phyloP scores from a whole-genome alignment of 164 flowering plant species.

The Euptelea pleiosperma region DNA sequence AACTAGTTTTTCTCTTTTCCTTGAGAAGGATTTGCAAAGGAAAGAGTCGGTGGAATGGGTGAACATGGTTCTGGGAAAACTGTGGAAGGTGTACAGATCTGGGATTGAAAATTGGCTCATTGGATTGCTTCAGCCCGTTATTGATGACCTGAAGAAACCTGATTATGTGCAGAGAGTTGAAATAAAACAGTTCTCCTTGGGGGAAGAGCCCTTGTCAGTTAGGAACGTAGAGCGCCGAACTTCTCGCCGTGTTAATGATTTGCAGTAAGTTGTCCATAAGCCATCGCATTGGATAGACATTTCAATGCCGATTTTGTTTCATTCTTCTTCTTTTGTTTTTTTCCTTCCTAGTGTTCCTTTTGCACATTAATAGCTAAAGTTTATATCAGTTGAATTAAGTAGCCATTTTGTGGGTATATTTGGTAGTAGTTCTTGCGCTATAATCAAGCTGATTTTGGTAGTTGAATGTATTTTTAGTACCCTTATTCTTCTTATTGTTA shows the following conservation, averaged over 20 bases:
- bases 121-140: slow-evolving; percentile 93
- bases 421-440: too few species aligned
- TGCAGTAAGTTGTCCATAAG: slow-evolving; percentile 69
- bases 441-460: too few species aligned
- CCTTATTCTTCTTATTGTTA: too few species aligned
- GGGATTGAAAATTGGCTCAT: slow-evolving; percentile 88
- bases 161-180: slow-evolving; percentile 93
- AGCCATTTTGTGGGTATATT: too few species aligned
- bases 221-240: slow-evolving; percentile 92
- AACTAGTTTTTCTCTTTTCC: slow-evolving; percentile 64
- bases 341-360: too few species aligned
- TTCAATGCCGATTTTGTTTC: neutral
- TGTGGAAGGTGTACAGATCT: slow-evolving; percentile 90
- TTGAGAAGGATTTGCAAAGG: slow-evolving; percentile 89
- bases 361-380: too few species aligned
- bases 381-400: too few species aligned
- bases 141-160: slow-evolving; percentile 81
- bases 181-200: slow-evolving; percentile 90
- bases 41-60: slow-evolving; percentile 99
- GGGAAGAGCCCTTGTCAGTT: slow-evolving; percentile 88
- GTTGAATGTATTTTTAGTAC: too few species aligned
- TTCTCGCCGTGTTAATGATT: slow-evolving; percentile 86
- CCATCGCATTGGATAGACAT: neutral
- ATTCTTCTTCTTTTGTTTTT: neutral
- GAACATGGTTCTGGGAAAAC: slow-evolving; percentile 94